Conservation (phyloP, 2,329 filamentous ascomycete species). For the Byssochlamys sp. region DNA sequence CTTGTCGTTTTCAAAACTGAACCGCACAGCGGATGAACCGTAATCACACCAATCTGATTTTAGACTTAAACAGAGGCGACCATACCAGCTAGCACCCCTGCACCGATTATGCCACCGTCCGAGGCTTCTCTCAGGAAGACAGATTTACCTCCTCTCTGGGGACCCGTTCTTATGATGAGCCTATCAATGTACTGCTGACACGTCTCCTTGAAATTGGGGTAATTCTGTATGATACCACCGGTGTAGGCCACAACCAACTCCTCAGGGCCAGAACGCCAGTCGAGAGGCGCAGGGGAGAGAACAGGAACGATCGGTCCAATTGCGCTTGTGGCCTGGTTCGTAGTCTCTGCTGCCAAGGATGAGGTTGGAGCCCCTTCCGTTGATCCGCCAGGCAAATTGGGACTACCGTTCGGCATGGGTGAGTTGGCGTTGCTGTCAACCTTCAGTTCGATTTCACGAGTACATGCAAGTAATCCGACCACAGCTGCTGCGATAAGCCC, state of each 20-base stretch:
- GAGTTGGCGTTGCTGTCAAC: slow-evolving; percentile 30
- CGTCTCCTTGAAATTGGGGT: slow-evolving; percentile 61
- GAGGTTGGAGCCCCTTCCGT: slow-evolving; percentile 8
- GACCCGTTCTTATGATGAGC: slow-evolving; percentile 38
- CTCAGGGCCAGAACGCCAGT: slow-evolving; percentile 39
- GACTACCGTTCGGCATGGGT: slow-evolving; percentile 20
- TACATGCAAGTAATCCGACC: slow-evolving; percentile 58
- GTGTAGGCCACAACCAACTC: slow-evolving; percentile 71
- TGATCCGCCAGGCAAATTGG: slow-evolving; percentile 5
- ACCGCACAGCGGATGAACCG: background rate
- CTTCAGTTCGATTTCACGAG: slow-evolving; percentile 52
- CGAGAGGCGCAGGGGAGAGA: slow-evolving; percentile 23
- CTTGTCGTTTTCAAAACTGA: background rate
- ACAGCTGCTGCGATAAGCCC: slow-evolving; percentile 65
- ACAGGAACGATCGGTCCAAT: slow-evolving; percentile 28
- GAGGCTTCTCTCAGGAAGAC: slow-evolving; percentile 44
- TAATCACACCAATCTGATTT: background rate
- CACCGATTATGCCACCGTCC: slow-evolving; percentile 48
- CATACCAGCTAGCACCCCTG: slow-evolving; percentile 46
- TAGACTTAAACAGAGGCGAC: slow-evolving; percentile 13
- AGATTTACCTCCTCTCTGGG: slow-evolving; percentile 38
- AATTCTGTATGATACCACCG: slow-evolving; percentile 69
- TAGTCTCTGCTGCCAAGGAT: slow-evolving; percentile 2
- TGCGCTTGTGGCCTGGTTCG: slow-evolving; percentile 6
- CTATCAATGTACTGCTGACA: slow-evolving; percentile 60